These are phyloP conservation scores for Marchantia paleacea DNA, from an alignment of 225 moss, liverwort and hornwort species.

Conservation along the genomic window DNA sequence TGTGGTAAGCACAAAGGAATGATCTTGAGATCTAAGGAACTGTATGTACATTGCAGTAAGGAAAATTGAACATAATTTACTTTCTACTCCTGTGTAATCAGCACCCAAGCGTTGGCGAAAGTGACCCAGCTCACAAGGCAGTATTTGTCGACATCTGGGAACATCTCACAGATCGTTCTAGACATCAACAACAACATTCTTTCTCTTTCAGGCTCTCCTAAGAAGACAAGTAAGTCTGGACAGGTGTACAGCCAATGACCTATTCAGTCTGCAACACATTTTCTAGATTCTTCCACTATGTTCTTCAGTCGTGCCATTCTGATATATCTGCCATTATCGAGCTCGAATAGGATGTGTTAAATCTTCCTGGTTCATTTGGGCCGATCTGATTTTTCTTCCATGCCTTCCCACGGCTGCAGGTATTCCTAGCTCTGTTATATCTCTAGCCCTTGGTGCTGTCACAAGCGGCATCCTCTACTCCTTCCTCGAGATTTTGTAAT, in stretches of 20 bases:
- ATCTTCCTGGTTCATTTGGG: not conserved
- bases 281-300: not conserved
- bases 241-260: no score
- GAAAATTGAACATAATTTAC: not conserved
- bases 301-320: not conserved
- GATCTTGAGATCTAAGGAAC: not conserved
- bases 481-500: not conserved
- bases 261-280: not conserved
- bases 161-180: conserved; percentile 20
- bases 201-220: not conserved
- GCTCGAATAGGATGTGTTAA: no score
- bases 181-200: conserved; percentile 22
- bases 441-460: conserved; percentile 8
- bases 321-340: not conserved
- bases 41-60: not conserved
- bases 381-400: no score
- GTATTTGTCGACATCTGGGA: conserved; percentile 29
- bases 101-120: conserved; percentile 31
- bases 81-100: conserved; percentile 9
- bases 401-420: not conserved
- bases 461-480: conserved; percentile 3
- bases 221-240: not conserved
- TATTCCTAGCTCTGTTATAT: not conserved
- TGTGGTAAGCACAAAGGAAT: not conserved
- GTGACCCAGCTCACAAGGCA: conserved; percentile 30